Evolutionary conservation across 306 rosid genomes (phyloP).

Genomic region (Medicago arabica): DNA sequence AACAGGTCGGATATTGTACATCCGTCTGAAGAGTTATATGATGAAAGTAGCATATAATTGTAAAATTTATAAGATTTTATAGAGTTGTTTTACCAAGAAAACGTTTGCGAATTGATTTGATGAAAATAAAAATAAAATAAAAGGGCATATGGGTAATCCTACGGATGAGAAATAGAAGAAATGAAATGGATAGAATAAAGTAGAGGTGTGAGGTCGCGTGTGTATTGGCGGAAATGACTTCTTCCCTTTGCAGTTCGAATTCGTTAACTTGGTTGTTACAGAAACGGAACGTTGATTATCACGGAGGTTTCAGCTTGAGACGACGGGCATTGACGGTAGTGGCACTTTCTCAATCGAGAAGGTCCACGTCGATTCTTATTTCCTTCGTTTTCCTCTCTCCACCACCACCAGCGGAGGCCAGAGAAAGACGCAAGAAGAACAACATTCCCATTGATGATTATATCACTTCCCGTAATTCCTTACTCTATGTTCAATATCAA

Average conservation of each 20-base stretch:
- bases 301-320: not conserved
- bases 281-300: constrained; percentile 6
- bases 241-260: constrained; percentile 8
- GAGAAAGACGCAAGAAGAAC: constrained; percentile 76
- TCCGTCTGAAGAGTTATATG: too few species aligned
- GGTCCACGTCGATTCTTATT: constrained; percentile 67
- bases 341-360: constrained; percentile 56
- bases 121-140: not conserved
- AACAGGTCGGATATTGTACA: too few species aligned
- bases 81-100: too few species aligned
- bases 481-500: too few species aligned
- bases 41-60: too few species aligned
- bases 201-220: not conserved
- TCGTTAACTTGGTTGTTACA: not conserved
- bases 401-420: constrained; percentile 56
- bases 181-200: constrained; percentile 14
- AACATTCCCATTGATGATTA: constrained; percentile 74
- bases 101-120: too few species aligned
- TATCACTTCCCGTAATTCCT: constrained; percentile 47
- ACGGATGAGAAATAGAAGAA: not conserved
- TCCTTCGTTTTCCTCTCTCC: constrained; percentile 47
- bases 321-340: not conserved
- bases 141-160: constrained; percentile 40
- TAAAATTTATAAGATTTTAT: too few species aligned
- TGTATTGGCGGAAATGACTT: constrained; percentile 33